Percentiles rank a stretch among this genome's conserved stretches.
Evolutionary conservation across 306 rosid species (phyloP).

Genomic region (Prunus mume): DNA sequence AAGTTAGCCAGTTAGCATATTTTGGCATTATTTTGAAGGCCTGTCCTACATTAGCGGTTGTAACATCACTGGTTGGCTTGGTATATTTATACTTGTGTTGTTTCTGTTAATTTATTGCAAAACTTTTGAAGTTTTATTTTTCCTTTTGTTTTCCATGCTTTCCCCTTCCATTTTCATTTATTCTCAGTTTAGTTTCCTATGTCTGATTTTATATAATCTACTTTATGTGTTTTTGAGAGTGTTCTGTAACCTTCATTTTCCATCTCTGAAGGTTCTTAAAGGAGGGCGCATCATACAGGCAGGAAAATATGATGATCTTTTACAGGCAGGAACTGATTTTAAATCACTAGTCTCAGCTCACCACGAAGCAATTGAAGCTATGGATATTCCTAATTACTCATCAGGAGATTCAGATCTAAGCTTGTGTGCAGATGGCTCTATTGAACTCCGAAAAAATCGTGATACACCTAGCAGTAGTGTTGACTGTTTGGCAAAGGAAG

Average conservation of each 20-base stretch:
- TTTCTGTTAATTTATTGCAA: neutral
- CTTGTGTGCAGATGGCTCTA: constrained; percentile 47
- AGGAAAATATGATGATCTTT: constrained; percentile 92
- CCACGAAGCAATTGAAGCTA: constrained; percentile 97
- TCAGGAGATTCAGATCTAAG: constrained; percentile 89
- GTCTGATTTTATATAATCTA: constrained; percentile 12
- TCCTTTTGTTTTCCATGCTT: neutral
- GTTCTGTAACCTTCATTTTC: constrained; percentile 24
- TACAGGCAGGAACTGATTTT: constrained; percentile 98
- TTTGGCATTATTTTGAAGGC: neutral
- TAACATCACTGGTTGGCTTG: neutral
- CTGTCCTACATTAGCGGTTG: neutral
- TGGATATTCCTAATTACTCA: constrained; percentile 90
- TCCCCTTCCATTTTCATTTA: neutral
- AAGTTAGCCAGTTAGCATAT: too few species aligned
- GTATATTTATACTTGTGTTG: neutral
- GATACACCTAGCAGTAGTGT: constrained; percentile 46
- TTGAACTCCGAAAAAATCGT: constrained; percentile 44
- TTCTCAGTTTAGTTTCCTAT: neutral
- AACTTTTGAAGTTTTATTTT: neutral
- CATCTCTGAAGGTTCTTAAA: constrained; percentile 71
- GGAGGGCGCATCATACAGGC: constrained; percentile 88
- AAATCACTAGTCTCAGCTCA: constrained; percentile 88
- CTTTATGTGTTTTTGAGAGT: neutral
- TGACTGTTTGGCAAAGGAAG: constrained; percentile 76